Conservation (phyloP, 2,329 filamentous ascomycete species). For the Alternaria alternata region DNA sequence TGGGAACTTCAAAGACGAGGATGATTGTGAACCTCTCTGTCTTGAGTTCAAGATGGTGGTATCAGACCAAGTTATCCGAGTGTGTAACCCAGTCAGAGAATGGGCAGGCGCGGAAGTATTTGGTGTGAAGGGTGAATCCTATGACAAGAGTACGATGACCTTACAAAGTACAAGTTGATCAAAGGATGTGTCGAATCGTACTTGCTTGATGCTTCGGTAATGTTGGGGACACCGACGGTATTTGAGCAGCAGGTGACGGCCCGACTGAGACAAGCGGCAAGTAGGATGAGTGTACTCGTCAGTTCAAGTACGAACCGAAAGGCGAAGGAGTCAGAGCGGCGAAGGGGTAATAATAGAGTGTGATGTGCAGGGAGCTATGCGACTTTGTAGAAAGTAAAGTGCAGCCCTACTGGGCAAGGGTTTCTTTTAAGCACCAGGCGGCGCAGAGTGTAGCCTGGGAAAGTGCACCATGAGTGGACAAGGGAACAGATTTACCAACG, state of each 20-base stretch:
- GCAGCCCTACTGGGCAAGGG: conserved; percentile 34
- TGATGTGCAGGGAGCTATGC: conserved; percentile 37
- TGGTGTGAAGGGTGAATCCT: conserved; percentile 7
- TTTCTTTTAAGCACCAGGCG: conserved; percentile 37
- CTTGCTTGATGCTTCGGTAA: not conserved
- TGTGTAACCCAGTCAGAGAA: conserved; percentile 31
- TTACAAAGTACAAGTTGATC: not conserved
- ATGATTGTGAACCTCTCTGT: conserved; percentile 5
- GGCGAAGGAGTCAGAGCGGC: conserved; percentile 37
- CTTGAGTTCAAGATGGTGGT: conserved; percentile 20
- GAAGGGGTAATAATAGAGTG: conserved; percentile 27
- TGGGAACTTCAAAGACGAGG: not conserved
- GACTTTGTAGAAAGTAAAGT: conserved; percentile 27
- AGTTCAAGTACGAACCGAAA: conserved; percentile 23
- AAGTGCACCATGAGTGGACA: conserved; percentile 33
- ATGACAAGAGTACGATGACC: not conserved
- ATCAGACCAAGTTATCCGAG: conserved; percentile 28
- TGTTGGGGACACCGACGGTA: conserved; percentile 14
- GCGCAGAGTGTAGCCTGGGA: conserved; percentile 46
- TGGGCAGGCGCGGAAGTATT: conserved; percentile 21
- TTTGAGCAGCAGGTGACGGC: conserved; percentile 34
- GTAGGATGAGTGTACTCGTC: conserved; percentile 23
- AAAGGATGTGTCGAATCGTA: not conserved
- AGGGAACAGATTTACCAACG: conserved; percentile 22
- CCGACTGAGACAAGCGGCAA: conserved; percentile 38